Evolutionary conservation across 2,329 filamentous ascomycete species (phyloP), one percentile per base, ranked within the genome.

Genomic region (Drechslerella dactyloides): DNA sequence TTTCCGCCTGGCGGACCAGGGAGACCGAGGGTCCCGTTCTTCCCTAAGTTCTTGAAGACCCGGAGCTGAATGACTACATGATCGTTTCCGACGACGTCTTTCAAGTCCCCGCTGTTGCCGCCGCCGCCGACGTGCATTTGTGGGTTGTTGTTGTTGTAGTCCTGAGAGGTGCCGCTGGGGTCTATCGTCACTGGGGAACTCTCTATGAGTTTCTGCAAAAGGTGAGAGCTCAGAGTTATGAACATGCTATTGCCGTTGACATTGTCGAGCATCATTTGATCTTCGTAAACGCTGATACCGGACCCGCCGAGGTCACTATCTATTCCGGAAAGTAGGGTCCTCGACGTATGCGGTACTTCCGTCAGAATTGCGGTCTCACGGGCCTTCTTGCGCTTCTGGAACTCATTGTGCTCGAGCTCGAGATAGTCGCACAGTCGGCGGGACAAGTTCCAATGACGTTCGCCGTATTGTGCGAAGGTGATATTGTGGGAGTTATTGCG

Each of bases 171-270:
- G 30, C 46, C 21, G 15, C 58, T 59, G 27, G 66, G 59, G 42
- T 70, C 59, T 33, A 70, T 59, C 4, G 66, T 70, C 1, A 70
- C 66, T 24, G 66, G 66, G 19, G 66, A 70, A 37, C 66, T 70
- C 21, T 70, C 59, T 44, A 70, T 70, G 50, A 70, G 64, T 21
- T 59, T 70, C 54, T 70, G 66, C 13, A 70, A 54, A 17, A 70
- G 24, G 13, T 63, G 59, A 4, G 66, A 53, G 33, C 59, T 70
- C 17, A 70, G 24, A 7, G 66, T 64, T 19, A 70, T 50, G 24
- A 70, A 70, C 11, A 70, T 58, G 37, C 59, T 59, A 24, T 56
- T 64, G 35, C 58, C 53, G 15, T 23, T 27, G 46, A 2, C 19
- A 7, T 21, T 27, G 4, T 51, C 46, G 15, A 23, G 23, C 46